A percentile compares a stretch with the other conserved stretches of the same genome.
phyloP scores from a whole-genome alignment of 331 rosid genomes.

The Saraca asoca region DNA sequence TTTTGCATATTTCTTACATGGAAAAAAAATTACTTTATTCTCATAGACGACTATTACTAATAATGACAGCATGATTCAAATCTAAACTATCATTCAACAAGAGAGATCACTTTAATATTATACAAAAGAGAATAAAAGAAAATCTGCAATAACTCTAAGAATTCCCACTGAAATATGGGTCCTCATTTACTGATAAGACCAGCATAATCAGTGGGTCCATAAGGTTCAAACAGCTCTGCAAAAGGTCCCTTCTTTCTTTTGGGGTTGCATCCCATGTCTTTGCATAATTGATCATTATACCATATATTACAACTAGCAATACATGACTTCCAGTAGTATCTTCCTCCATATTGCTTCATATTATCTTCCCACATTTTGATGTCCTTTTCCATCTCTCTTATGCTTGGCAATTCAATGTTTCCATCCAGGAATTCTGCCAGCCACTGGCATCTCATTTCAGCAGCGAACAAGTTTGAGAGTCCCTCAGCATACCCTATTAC shows the following conservation, averaged over 20 bases:
- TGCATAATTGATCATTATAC: slow-evolving; percentile 51
- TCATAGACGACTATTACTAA: no score
- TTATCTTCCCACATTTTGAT: slow-evolving; percentile 41
- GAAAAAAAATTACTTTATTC: no score
- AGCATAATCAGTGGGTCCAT: slow-evolving; percentile 44
- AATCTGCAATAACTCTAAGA: no score
- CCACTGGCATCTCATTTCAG: slow-evolving; percentile 57
- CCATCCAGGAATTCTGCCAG: slow-evolving; percentile 43
- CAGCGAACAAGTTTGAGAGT: slow-evolving; percentile 34
- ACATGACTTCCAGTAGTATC: slow-evolving; percentile 38
- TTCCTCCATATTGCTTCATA: slow-evolving; percentile 38
- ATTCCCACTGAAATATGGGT: no score
- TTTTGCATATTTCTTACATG: no score
- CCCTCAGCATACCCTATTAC: slow-evolving; percentile 48
- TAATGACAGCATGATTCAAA: no score
- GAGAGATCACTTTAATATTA: no score
- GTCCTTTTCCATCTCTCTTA: slow-evolving; percentile 52
- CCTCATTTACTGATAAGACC: slow-evolving; percentile 24
- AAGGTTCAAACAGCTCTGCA: slow-evolving; percentile 45
- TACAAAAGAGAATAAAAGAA: no score
- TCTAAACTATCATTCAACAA: no score
- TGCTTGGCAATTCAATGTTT: slow-evolving; percentile 40
- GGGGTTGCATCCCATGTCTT: slow-evolving; percentile 47
- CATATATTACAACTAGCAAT: slow-evolving; percentile 28
- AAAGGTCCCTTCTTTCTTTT: slow-evolving; percentile 40